Percentiles rank a stretch among this genome's conserved stretches.
These are phyloP conservation scores for Cryoendolithus antarcticus DNA, from an alignment of 2,329 filamentous ascomycete genomes.

Conservation along the genomic window DNA sequence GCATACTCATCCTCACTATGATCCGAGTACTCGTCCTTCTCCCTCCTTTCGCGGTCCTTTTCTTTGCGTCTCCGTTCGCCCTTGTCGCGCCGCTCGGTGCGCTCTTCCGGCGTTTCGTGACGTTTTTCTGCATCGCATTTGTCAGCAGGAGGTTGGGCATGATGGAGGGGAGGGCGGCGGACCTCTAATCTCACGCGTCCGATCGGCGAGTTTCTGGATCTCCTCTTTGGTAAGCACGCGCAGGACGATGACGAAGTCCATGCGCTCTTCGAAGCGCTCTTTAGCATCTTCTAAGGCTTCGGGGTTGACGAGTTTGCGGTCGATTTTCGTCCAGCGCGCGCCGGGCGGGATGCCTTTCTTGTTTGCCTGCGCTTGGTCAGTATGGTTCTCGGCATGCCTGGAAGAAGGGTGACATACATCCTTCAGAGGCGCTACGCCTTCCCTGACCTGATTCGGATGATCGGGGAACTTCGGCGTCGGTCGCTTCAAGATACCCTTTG, in stretches of 20 bases:
- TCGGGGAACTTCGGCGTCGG: slow-evolving; percentile 79
- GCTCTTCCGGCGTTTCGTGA: slow-evolving; percentile 14
- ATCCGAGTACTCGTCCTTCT: slow-evolving; percentile 22
- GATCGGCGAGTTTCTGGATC: slow-evolving; percentile 73
- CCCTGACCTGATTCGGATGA: slow-evolving; percentile 67
- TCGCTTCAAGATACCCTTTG: slow-evolving; percentile 75
- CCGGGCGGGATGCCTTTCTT: slow-evolving; percentile 40
- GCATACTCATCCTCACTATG: slow-evolving; percentile 23
- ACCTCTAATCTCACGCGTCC: slow-evolving; percentile 67
- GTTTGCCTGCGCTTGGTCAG: slow-evolving; percentile 15
- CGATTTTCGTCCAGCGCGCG: slow-evolving; percentile 89
- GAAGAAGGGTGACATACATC: slow-evolving; percentile 34
- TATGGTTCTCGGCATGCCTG: too few relatives aligned
- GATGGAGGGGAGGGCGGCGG: slow-evolving; percentile 4
- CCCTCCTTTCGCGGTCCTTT: slow-evolving; percentile 17
- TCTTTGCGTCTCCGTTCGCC: slow-evolving; percentile 12
- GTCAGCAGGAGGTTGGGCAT: slow-evolving; percentile 2
- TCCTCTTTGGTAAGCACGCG: slow-evolving; percentile 79
- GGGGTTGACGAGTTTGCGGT: slow-evolving; percentile 75
- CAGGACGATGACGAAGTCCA: slow-evolving; percentile 87
- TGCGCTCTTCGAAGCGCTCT: slow-evolving; percentile 82
- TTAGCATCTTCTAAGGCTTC: slow-evolving; percentile 76
- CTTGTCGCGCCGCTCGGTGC: slow-evolving; percentile 14
- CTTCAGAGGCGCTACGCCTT: slow-evolving; percentile 89
- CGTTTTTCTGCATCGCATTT: slow-evolving; percentile 6